These are phyloP conservation scores for Parsonsia alboflavescens DNA, from an alignment of 257 asterid species.

Conservation along the genomic window DNA sequence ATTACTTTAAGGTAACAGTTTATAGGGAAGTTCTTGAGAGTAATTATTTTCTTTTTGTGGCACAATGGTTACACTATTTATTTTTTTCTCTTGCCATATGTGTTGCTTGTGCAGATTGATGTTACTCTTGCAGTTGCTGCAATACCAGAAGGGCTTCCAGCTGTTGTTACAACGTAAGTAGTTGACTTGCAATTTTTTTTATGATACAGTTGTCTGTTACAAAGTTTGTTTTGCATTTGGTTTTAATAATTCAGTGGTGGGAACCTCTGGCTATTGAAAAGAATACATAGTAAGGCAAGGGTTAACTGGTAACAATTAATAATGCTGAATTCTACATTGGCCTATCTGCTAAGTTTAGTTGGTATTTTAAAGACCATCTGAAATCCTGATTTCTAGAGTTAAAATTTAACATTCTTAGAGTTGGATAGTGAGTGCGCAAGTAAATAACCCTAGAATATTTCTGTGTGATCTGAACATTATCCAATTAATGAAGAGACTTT, in stretches of 20 bases:
- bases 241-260: neutral
- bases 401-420: neutral
- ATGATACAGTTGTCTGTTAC: conserved; percentile 6
- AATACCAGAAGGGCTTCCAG: conserved; percentile 99
- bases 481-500: neutral
- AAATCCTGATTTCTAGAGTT: neutral
- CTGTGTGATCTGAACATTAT: neutral
- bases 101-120: conserved; percentile 81
- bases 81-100: conserved; percentile 8
- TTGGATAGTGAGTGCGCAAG: neutral
- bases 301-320: neutral
- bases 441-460: neutral
- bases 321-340: neutral
- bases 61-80: neutral
- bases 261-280: neutral
- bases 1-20: conserved; percentile 80
- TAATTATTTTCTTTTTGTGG: neutral
- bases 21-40: conserved; percentile 4
- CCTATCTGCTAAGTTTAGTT: neutral
- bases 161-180: conserved; percentile 96
- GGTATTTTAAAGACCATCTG: neutral
- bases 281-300: neutral
- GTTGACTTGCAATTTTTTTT: conserved; percentile 20
- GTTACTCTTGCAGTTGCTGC: conserved; percentile 99
- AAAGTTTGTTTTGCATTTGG: neutral